Percentiles rank a stretch among this genome's conserved stretches.
Conservation (phyloP, 1,139 yeast species). For the Blastobotrys persicus region DNA sequence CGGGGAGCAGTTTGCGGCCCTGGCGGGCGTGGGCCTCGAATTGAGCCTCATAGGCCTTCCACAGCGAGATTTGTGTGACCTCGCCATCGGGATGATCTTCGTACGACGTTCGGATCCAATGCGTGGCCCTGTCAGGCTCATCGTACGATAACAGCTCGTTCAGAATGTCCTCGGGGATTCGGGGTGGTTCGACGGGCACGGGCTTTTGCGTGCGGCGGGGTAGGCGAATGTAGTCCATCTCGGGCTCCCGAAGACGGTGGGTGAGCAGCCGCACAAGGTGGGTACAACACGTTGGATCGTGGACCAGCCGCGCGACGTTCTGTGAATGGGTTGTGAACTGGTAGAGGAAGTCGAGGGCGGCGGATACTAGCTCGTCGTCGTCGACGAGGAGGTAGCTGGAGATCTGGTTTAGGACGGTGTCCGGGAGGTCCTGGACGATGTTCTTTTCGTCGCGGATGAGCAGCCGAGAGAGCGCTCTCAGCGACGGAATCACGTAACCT, state of each 20-base stretch:
- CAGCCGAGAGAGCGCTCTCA: slow-evolving; percentile 41
- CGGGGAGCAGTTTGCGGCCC: slow-evolving; percentile 67
- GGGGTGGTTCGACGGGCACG: slow-evolving; percentile 62
- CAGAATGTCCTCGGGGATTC: slow-evolving; percentile 57
- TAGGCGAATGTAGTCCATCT: slow-evolving; percentile 37
- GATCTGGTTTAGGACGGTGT: slow-evolving; percentile 33
- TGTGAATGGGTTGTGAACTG: slow-evolving; percentile 58
- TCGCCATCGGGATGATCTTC: slow-evolving; percentile 75
- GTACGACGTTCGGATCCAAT: slow-evolving; percentile 93
- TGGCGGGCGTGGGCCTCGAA: slow-evolving; percentile 55
- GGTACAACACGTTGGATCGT: slow-evolving; percentile 41
- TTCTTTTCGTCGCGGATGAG: slow-evolving; percentile 41
- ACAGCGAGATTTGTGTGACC: slow-evolving; percentile 90
- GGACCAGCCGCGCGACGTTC: slow-evolving; percentile 35
- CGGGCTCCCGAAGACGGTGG: slow-evolving; percentile 44
- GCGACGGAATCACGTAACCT: slow-evolving; percentile 38
- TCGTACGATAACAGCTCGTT: slow-evolving; percentile 59
- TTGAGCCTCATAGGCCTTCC: slow-evolving; percentile 93
- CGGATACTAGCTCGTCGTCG: slow-evolving; percentile 61
- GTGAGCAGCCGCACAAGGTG: slow-evolving; percentile 59
- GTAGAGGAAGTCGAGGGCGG: slow-evolving; percentile 63
- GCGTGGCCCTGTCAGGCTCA: slow-evolving; percentile 90
- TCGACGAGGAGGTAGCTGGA: slow-evolving; percentile 48
- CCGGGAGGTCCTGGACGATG: slow-evolving; percentile 39
- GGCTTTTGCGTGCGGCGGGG: slow-evolving; percentile 40